A percentile compares a stretch with the other conserved stretches of the same genome.
These are phyloP conservation scores for Nakazawaea ambrosiae DNA, from an alignment of 805 yeast genomes.

Conservation along the genomic window DNA sequence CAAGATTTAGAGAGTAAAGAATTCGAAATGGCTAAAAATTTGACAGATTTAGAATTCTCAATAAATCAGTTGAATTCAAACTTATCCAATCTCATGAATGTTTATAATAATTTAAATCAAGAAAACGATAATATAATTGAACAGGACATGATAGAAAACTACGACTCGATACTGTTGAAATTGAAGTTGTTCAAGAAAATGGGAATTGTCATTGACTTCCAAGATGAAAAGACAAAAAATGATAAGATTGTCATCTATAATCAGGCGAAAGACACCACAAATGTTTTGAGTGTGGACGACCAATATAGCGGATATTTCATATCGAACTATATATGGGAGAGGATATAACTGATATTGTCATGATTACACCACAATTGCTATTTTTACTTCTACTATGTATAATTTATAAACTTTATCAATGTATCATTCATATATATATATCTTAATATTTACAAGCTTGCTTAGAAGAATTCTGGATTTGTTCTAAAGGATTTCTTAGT, in stretches of 20 bases:
- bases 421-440: no score
- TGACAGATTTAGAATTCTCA: constrained; percentile 42
- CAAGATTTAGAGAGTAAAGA: constrained; percentile 35
- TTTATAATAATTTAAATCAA: constrained; percentile 25
- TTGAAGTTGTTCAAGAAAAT: constrained; percentile 52
- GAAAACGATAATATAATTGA: constrained; percentile 24
- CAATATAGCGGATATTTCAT: constrained; percentile 62
- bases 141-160: constrained; percentile 27
- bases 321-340: constrained; percentile 76
- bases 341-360: constrained; percentile 28
- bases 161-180: constrained; percentile 42
- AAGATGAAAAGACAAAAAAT: constrained; percentile 16
- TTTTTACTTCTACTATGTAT: neutral
- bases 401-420: no score
- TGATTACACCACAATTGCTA: no score
- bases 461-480: constrained; percentile 64
- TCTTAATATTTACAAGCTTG: no score
- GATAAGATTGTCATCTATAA: constrained; percentile 43
- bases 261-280: constrained; percentile 36
- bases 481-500: constrained; percentile 76
- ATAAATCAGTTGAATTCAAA: constrained; percentile 32
- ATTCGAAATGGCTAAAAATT: constrained; percentile 42
- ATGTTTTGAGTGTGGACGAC: constrained; percentile 42
- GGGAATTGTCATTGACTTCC: constrained; percentile 32
- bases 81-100: constrained; percentile 29